A percentile compares a stretch with the other conserved stretches of the same genome.
These are phyloP conservation scores for Casuarina equisetifolia DNA, from an alignment of 306 rosid genomes.

Conservation along the genomic window DNA sequence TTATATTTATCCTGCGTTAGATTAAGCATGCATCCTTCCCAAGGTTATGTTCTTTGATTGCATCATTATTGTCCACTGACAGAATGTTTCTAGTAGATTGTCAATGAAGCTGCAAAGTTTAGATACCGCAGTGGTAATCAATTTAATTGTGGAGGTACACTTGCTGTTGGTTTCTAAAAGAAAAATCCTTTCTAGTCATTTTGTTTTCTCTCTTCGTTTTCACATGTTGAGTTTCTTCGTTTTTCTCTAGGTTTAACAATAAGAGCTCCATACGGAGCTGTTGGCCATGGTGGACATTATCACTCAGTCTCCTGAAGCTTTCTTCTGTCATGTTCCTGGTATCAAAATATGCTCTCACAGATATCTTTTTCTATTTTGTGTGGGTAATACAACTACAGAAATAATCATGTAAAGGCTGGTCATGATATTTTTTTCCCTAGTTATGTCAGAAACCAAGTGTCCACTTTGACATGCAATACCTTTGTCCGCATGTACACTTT, in stretches of 20 bases:
- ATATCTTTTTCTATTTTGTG: constrained; percentile 14
- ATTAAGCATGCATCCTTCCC: constrained; percentile 67
- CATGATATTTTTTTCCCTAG: background rate
- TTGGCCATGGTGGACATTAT: constrained; percentile 98
- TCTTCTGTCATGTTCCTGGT: constrained; percentile 98
- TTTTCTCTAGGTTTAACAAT: constrained; percentile 74
- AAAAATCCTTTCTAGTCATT: constrained; percentile 17
- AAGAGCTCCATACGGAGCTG: constrained; percentile 96
- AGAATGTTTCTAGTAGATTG: constrained; percentile 62
- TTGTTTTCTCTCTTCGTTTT: background rate
- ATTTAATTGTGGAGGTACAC: constrained; percentile 89
- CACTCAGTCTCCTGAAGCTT: constrained; percentile 99
- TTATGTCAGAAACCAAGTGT: background rate
- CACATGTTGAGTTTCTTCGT: constrained; percentile 5
- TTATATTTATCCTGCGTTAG: constrained; percentile 94
- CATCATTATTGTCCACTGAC: constrained; percentile 18
- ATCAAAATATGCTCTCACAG: constrained; percentile 61
- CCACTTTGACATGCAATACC: background rate
- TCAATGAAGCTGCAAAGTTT: constrained; percentile 98
- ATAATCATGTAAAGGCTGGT: background rate
- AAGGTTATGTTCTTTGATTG: constrained; percentile 18
- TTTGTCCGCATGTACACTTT: background rate
- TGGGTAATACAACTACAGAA: background rate
- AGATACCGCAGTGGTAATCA: constrained; percentile 97
- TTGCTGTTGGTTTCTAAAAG: background rate